Conservation (phyloP, 108 stramenopile genomes). For the Schizochytrium sp. region DNA sequence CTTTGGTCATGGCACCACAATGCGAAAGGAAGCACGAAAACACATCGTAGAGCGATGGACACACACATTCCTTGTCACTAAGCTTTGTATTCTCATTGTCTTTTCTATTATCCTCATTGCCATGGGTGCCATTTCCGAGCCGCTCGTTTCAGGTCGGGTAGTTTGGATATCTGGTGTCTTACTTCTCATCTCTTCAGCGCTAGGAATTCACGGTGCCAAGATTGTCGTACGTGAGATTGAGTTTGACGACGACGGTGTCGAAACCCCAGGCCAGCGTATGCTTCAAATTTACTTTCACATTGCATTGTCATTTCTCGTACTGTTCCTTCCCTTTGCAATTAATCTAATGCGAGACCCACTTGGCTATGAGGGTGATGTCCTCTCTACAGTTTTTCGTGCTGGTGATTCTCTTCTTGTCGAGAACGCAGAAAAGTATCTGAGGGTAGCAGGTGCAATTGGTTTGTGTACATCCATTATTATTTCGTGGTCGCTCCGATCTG, state of each 20-base stretch:
- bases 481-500: not conserved
- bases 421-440: not conserved
- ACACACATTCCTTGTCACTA: slow-evolving; percentile 23
- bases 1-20: not conserved
- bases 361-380: slow-evolving; percentile 25
- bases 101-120: not conserved
- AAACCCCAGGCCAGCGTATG: slow-evolving; percentile 51
- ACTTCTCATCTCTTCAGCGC: not conserved
- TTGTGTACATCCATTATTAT: not conserved
- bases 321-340: slow-evolving; percentile 47
- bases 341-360: not conserved
- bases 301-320: slow-evolving; percentile 14
- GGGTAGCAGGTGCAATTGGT: not conserved
- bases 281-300: slow-evolving; percentile 47
- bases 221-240: slow-evolving; percentile 25
- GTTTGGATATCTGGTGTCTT: not conserved
- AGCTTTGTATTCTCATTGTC: not conserved
- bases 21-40: slow-evolving; percentile 4
- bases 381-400: not conserved
- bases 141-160: not conserved
- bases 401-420: not conserved
- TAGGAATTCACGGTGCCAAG: slow-evolving; percentile 30
- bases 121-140: not conserved
- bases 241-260: slow-evolving; percentile 58
- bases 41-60: slow-evolving; percentile 53